Conservation (phyloP, 2,329 filamentous ascomycete species). For the Lasiodiplodia gonubiensis region DNA sequence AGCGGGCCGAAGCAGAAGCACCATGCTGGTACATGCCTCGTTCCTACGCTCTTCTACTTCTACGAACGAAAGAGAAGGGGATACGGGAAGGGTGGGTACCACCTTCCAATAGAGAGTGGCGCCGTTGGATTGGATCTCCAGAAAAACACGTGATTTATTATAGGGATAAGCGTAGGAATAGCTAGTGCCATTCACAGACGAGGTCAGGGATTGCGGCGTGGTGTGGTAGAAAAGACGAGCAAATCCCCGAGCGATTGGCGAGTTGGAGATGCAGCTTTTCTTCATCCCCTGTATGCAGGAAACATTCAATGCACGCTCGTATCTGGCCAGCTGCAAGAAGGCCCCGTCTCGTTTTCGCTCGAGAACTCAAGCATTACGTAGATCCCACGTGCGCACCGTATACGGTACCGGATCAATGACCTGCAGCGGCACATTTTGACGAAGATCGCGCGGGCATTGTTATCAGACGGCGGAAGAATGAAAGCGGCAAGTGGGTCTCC, state of each 20-base stretch:
- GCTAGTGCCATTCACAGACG: neutral
- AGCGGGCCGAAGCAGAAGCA: neutral
- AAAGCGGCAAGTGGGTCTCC: neutral
- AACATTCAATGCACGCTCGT: neutral
- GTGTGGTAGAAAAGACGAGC: neutral
- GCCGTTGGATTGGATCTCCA: neutral
- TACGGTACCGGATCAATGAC: slow-evolving; percentile 3
- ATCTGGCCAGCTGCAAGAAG: no score
- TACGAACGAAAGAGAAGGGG: neutral
- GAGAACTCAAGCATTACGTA: neutral
- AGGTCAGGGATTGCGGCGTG: neutral
- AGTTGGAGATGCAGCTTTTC: neutral
- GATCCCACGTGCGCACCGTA: slow-evolving; percentile 15
- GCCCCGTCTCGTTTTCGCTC: neutral
- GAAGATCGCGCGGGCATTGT: slow-evolving; percentile 7
- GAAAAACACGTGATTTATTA: neutral
- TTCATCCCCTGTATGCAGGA: neutral
- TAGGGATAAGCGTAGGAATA: neutral
- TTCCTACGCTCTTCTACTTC: neutral
- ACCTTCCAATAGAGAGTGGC: neutral
- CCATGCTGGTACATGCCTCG: neutral
- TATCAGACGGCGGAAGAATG: neutral
- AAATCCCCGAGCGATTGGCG: neutral
- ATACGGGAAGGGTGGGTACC: neutral
- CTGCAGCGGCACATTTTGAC: slow-evolving; percentile 10